These are phyloP conservation scores for Annulohypoxylon maeteangense DNA, from an alignment of 495 filamentous ascomycete species.

Conservation along the genomic window DNA sequence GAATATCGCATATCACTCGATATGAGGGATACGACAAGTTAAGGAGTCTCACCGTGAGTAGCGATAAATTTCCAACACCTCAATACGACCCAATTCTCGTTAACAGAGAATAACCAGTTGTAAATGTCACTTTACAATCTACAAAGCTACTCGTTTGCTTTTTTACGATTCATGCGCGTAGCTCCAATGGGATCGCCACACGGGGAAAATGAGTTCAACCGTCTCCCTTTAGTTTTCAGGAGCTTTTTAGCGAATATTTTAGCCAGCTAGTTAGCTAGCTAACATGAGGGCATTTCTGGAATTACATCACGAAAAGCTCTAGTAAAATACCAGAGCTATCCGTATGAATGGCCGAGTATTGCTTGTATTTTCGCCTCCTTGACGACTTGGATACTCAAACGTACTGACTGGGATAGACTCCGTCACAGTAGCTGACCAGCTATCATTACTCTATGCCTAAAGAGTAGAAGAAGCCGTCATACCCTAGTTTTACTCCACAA, in stretches of 20 bases:
- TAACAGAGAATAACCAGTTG: not conserved
- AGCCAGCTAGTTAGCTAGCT: conserved; percentile 10
- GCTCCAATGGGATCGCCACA: conserved; percentile 13
- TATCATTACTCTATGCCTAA: not conserved
- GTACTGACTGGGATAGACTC: not conserved
- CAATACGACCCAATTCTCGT: conserved; percentile 18
- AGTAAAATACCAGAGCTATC: not conserved
- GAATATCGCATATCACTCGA: conserved; percentile 13
- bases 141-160: conserved; percentile 16
- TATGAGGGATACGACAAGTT: conserved; percentile 18
- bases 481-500: not conserved
- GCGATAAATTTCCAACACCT: not conserved
- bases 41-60: not conserved
- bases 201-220: conserved; percentile 2
- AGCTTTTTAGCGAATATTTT: conserved; percentile 1
- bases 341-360: not conserved
- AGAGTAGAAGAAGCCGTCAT: not conserved
- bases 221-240: not conserved
- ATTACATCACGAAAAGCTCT: not conserved
- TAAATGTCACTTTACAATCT: conserved; percentile 28
- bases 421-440: not conserved
- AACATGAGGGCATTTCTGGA: not conserved
- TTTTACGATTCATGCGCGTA: conserved; percentile 30
- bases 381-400: not conserved
- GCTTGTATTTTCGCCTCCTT: not conserved